Percentiles rank a stretch among this genome's conserved stretches.
These are phyloP conservation scores for Stephania cephalantha DNA, from an alignment of 164 flowering plant species.

Conservation along the genomic window DNA sequence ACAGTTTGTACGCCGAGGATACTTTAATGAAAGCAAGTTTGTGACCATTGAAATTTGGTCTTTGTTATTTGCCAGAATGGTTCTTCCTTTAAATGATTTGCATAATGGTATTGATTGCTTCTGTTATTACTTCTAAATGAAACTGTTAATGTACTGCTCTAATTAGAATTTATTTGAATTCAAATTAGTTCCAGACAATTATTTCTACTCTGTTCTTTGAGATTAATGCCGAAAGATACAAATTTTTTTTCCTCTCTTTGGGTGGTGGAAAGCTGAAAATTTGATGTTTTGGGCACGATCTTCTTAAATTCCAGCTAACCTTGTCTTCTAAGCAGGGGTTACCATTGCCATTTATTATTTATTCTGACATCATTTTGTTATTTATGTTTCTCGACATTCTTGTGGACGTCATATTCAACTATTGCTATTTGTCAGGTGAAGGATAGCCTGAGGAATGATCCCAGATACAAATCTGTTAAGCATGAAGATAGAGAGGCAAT, in stretches of 20 bases:
- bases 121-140: too few species aligned
- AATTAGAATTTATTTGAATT: too few species aligned
- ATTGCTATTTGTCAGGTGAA: constrained; percentile 52
- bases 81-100: too few species aligned
- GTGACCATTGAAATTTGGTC: not conserved
- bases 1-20: not conserved
- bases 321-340: not conserved
- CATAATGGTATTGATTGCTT: too few species aligned
- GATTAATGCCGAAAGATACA: too few species aligned
- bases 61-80: not conserved
- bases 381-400: not conserved
- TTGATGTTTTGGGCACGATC: not conserved
- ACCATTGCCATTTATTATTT: not conserved
- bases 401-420: not conserved
- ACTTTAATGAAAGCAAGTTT: not conserved
- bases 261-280: not conserved
- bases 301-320: not conserved
- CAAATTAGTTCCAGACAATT: too few species aligned
- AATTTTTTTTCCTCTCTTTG: too few species aligned
- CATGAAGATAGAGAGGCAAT: constrained; percentile 87
- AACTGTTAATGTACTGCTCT: too few species aligned
- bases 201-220: too few species aligned
- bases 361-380: not conserved
- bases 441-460: constrained; percentile 75
- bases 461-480: constrained; percentile 73